phyloP scores from a whole-genome alignment of 768 basidiomycete genomes.

The Pleurotus sapidus region DNA sequence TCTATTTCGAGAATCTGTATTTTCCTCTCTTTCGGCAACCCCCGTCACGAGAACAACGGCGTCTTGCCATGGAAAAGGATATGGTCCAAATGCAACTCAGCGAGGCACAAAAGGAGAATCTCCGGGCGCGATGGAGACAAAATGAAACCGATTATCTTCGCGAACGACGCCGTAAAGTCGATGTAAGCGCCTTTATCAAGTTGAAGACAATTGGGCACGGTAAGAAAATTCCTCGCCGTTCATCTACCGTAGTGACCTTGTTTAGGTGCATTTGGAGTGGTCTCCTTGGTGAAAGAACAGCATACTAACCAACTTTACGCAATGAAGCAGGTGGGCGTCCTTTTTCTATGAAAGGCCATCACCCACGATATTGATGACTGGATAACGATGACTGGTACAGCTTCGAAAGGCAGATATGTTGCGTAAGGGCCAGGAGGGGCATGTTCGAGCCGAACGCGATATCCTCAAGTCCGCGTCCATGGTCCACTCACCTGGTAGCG shows the following conservation, averaged over 20 bases:
- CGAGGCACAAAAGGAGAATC: constrained; percentile 65
- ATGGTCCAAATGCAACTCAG: constrained; percentile 72
- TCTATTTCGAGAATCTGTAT: constrained; percentile 92
- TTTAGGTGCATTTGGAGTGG: constrained; percentile 89
- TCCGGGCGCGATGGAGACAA: constrained; percentile 75
- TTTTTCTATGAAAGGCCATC: constrained; percentile 8
- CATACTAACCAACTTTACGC: constrained; percentile 80
- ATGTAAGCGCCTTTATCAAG: constrained; percentile 81
- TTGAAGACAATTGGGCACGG: constrained; percentile 96
- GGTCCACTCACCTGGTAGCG: constrained; percentile 67
- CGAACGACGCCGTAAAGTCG: constrained; percentile 78
- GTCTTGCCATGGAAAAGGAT: constrained; percentile 84
- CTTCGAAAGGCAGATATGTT: constrained; percentile 90
- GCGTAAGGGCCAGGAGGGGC: constrained; percentile 95
- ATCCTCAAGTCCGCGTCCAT: constrained; percentile 88
- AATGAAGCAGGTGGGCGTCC: constrained; percentile 84
- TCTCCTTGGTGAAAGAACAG: constrained; percentile 85
- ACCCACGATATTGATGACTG: background rate
- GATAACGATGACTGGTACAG: constrained; percentile 30
- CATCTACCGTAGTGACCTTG: constrained; percentile 9
- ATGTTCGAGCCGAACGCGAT: constrained; percentile 94
- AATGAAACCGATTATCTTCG: constrained; percentile 92
- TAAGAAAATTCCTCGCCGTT: constrained; percentile 27
- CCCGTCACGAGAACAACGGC: constrained; percentile 81
- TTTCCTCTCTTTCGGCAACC: constrained; percentile 84